Percentiles rank a stretch among this genome's conserved stretches.
Evolutionary conservation across 331 rosid genomes (phyloP).

Genomic region (Cydonia oblonga): DNA sequence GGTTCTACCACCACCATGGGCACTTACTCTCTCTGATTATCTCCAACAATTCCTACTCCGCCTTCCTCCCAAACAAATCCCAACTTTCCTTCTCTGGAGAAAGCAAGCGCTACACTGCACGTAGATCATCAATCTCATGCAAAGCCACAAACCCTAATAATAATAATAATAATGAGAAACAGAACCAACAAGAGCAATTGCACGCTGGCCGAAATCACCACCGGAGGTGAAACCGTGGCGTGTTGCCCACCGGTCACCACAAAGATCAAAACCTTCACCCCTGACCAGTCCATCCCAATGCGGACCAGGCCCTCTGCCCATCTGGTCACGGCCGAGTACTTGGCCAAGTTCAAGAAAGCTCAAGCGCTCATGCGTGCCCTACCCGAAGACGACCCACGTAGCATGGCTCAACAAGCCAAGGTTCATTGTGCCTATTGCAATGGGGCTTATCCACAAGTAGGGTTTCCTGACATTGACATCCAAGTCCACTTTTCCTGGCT

Average conservation of each 20-base stretch:
- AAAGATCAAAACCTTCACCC: constrained; percentile 32
- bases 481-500: constrained; percentile 68
- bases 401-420: constrained; percentile 43
- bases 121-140: constrained; percentile 22
- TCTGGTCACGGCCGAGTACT: constrained; percentile 23
- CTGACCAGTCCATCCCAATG: constrained; percentile 2
- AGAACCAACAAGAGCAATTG: constrained; percentile 7
- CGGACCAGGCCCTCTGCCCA: constrained; percentile 59
- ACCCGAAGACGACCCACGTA: constrained; percentile 52
- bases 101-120: not conserved
- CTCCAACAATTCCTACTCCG: constrained; percentile 2
- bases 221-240: constrained; percentile 3
- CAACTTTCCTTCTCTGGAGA: not conserved
- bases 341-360: constrained; percentile 46
- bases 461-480: constrained; percentile 40
- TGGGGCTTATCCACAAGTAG: constrained; percentile 42
- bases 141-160: constrained; percentile 1
- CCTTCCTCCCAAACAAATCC: not conserved
- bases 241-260: constrained; percentile 58
- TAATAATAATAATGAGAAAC: not conserved
- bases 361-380: constrained; percentile 38
- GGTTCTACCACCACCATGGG: not conserved
- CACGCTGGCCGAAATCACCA: constrained; percentile 36
- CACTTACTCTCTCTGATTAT: not conserved
- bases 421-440: constrained; percentile 71